Percentiles rank a stretch among this genome's conserved stretches.
These are phyloP conservation scores for Dissophora globulifera DNA, from an alignment of 192 early-diverging fungal species.

Conservation along the genomic window DNA sequence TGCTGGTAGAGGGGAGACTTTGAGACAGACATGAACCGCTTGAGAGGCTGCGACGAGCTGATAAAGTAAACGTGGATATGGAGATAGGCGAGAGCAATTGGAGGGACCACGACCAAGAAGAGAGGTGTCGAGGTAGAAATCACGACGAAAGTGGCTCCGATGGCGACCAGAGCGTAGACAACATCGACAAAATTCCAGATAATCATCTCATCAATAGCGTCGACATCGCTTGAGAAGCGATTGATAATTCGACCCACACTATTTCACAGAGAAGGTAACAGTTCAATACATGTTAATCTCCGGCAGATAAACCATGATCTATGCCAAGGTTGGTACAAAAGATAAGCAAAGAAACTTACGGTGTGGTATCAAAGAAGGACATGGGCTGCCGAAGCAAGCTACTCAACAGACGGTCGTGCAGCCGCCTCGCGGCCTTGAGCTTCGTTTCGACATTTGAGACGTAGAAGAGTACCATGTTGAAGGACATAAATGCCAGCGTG, in stretches of 20 bases:
- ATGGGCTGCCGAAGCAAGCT: slow-evolving; percentile 67
- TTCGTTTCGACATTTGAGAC: slow-evolving; percentile 7
- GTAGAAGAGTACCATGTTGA: slow-evolving; percentile 19
- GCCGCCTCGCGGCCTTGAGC: slow-evolving; percentile 7
- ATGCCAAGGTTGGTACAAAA: neutral
- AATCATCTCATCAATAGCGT: slow-evolving; percentile 72
- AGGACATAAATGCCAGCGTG: slow-evolving; percentile 6
- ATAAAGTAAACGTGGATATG: slow-evolving; percentile 76
- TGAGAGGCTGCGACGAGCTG: slow-evolving; percentile 81
- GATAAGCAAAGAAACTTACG: slow-evolving; percentile 29
- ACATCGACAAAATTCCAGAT: slow-evolving; percentile 57
- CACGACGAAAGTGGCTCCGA: slow-evolving; percentile 66
- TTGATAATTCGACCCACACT: slow-evolving; percentile 68
- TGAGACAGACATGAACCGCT: slow-evolving; percentile 75
- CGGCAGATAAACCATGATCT: too few species aligned
- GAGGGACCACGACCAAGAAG: slow-evolving; percentile 70
- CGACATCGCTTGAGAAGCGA: slow-evolving; percentile 88
- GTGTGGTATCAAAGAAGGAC: slow-evolving; percentile 73
- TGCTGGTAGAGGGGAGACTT: slow-evolving; percentile 80
- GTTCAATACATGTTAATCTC: neutral
- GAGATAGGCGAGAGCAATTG: slow-evolving; percentile 64
- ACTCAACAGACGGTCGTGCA: slow-evolving; percentile 21
- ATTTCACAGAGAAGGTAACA: neutral
- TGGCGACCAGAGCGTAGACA: slow-evolving; percentile 59
- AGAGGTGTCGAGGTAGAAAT: slow-evolving; percentile 68